Evolutionary conservation across 768 basidiomycete species (phyloP).

Genomic region (Antrodiella citrinella): DNA sequence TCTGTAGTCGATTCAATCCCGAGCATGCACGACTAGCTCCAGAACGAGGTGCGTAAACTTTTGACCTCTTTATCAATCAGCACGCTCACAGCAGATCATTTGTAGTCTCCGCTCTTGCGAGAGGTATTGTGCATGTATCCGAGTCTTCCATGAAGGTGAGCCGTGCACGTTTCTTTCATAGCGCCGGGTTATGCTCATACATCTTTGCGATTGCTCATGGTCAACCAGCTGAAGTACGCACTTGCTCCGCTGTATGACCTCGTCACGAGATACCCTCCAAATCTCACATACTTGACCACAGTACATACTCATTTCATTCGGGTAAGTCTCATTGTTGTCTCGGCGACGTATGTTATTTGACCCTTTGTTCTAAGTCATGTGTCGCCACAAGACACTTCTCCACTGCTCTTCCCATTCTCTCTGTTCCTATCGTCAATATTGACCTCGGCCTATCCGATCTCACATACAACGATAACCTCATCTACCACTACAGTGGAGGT

Average conservation of each 20-base stretch:
- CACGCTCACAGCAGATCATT: too few relatives aligned
- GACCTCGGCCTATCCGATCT: slow-evolving; percentile 56
- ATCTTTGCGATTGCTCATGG: too few relatives aligned
- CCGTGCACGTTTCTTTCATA: not conserved
- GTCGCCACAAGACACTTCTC: slow-evolving; percentile 44
- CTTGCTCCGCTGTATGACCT: slow-evolving; percentile 54
- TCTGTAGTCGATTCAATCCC: slow-evolving; percentile 56
- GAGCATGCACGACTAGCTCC: slow-evolving; percentile 60
- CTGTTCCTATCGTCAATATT: slow-evolving; percentile 56
- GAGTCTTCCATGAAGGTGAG: slow-evolving; percentile 41
- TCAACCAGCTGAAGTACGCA: slow-evolving; percentile 38
- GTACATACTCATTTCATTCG: slow-evolving; percentile 63
- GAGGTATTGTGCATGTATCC: slow-evolving; percentile 48
- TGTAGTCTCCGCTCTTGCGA: slow-evolving; percentile 60
- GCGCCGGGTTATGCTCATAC: too few relatives aligned
- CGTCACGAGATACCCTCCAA: slow-evolving; percentile 52
- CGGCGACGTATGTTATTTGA: not conserved
- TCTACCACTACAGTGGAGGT: slow-evolving; percentile 82
- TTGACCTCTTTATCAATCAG: too few relatives aligned
- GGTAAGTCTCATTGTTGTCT: slow-evolving; percentile 28
- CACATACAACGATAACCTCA: slow-evolving; percentile 68
- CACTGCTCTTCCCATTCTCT: slow-evolving; percentile 53
- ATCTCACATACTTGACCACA: slow-evolving; percentile 52
- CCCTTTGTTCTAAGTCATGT: slow-evolving; percentile 50
- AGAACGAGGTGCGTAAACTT: slow-evolving; percentile 58